phyloP scores from a whole-genome alignment of 441 rosid species.

The Euphorbia corollata region DNA sequence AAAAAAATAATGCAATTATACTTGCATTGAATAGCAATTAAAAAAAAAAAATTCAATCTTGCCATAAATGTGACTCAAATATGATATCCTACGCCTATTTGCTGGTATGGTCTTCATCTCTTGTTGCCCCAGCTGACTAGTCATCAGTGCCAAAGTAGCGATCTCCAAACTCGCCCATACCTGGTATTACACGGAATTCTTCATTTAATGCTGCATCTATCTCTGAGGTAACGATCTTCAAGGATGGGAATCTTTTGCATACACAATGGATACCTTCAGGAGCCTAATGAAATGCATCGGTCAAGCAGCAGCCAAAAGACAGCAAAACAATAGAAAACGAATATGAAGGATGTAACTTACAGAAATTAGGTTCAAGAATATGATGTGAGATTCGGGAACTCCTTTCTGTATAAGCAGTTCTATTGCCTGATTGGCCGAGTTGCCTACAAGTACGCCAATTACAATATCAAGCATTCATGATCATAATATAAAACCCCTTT shows the following conservation, averaged over 20 bases:
- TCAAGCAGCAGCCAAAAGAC: not conserved
- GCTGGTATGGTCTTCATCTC: constrained; percentile 5
- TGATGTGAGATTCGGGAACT: constrained; percentile 88
- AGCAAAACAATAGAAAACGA: not conserved
- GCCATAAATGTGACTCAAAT: too few species aligned
- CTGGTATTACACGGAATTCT: constrained; percentile 90
- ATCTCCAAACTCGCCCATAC: constrained; percentile 94
- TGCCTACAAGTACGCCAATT: constrained; percentile 44
- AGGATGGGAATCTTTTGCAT: constrained; percentile 70
- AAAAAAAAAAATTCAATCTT: too few species aligned
- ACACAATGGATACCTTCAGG: constrained; percentile 96
- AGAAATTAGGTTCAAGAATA: constrained; percentile 85
- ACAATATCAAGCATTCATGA: not conserved
- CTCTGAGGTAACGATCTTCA: constrained; percentile 91
- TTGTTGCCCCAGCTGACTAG: constrained; percentile 23
- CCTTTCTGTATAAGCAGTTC: constrained; percentile 80
- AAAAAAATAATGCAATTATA: too few species aligned
- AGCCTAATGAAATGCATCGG: constrained; percentile 42
- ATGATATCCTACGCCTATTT: not conserved
- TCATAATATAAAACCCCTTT: not conserved
- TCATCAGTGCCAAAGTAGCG: constrained; percentile 96
- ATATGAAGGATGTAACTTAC: constrained; percentile 38
- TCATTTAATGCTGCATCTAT: constrained; percentile 70
- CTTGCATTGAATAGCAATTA: too few species aligned
- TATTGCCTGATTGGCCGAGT: constrained; percentile 94